Percentiles rank a stretch among this genome's conserved stretches.
Conservation (phyloP, 2,329 filamentous ascomycete genomes). For the Clonostachys byssicola region DNA sequence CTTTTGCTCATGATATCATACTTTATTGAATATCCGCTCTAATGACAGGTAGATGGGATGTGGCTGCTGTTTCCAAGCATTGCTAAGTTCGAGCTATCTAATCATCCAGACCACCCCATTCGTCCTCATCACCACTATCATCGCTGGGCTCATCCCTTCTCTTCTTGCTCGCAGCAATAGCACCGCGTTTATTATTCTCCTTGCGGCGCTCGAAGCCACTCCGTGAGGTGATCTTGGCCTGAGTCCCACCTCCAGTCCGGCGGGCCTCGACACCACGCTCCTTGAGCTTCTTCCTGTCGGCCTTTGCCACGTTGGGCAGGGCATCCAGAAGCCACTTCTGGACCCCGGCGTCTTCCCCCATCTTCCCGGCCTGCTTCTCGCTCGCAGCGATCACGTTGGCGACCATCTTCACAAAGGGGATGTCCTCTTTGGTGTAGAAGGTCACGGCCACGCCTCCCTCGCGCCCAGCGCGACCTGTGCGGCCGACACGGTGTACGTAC, state of each 20-base stretch:
- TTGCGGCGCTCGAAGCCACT: slow-evolving; percentile 68
- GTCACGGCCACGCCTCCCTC: slow-evolving; percentile 88
- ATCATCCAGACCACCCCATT: slow-evolving; percentile 47
- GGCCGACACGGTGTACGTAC: slow-evolving; percentile 90
- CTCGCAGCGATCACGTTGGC: slow-evolving; percentile 87
- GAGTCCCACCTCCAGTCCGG: slow-evolving; percentile 33
- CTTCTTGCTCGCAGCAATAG: slow-evolving; percentile 57
- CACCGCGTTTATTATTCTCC: slow-evolving; percentile 63
- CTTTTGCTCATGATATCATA: too few species aligned
- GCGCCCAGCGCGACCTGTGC: slow-evolving; percentile 84
- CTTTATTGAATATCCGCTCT: too few species aligned
- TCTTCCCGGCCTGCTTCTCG: slow-evolving; percentile 63
- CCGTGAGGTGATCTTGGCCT: slow-evolving; percentile 76
- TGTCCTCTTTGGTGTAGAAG: slow-evolving; percentile 92
- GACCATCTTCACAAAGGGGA: slow-evolving; percentile 82
- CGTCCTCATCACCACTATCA: slow-evolving; percentile 19
- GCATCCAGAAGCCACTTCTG: slow-evolving; percentile 87
- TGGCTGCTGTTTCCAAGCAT: too few species aligned
- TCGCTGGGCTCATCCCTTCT: slow-evolving; percentile 31
- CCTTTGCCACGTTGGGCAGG: slow-evolving; percentile 78
- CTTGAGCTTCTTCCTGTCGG: slow-evolving; percentile 78
- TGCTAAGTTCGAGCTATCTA: too few species aligned
- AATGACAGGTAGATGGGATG: too few species aligned
- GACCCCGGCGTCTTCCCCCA: slow-evolving; percentile 52
- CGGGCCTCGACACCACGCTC: slow-evolving; percentile 75